Evolutionary conservation across 305 asterid genomes (phyloP), one percentile per base, ranked within the genome.

Genomic region (Fraxinus ornus): DNA sequence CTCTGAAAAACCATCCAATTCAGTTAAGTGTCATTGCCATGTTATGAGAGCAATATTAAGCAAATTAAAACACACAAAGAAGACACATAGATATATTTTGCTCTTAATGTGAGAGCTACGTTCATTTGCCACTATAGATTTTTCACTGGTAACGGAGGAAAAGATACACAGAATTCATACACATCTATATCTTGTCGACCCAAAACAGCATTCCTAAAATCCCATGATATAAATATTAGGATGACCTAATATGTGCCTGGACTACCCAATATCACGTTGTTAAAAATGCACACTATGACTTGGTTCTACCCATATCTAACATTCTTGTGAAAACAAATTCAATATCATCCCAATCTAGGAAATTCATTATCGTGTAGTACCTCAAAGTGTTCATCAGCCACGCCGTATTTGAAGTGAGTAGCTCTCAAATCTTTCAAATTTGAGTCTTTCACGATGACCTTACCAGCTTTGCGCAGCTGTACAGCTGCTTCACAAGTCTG

Each of bases 401-500:
- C 91, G 2, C 95, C 97, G 22, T 93, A 88, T 37, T 86, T 90
- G 62, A 88, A 84, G 83, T 93, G 94, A 0, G 90, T 81, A 13
- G 91, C 84, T 13, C 95, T 95, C 81, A 91, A 24, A 49, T 82
- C 92, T 78, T 88, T 89, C 3, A 91, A 86, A 66, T 84, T 90
- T 15, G 93, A 90, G 73, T 90, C 94, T 76, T 91, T 86, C 44
- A 90, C 89, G 68, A 89, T 86, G 72, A 88, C 89, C 81, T 88
- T 86, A 19, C 95, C 97, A 7, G 89, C 85, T 88, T 88, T 91
- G 74, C 94, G 80, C 52, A 91, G 92, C 55, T 93, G 93, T 80
- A 89, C 92, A 0, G 95, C 97, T 0, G 94, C 89, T 89, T 93
- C 93, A 78, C 94, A 90, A 1, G 93, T 88, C 97, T 91, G 86